These are phyloP conservation scores for Candida sp. DNA, from an alignment of 1,139 yeast species.

Conservation along the genomic window DNA sequence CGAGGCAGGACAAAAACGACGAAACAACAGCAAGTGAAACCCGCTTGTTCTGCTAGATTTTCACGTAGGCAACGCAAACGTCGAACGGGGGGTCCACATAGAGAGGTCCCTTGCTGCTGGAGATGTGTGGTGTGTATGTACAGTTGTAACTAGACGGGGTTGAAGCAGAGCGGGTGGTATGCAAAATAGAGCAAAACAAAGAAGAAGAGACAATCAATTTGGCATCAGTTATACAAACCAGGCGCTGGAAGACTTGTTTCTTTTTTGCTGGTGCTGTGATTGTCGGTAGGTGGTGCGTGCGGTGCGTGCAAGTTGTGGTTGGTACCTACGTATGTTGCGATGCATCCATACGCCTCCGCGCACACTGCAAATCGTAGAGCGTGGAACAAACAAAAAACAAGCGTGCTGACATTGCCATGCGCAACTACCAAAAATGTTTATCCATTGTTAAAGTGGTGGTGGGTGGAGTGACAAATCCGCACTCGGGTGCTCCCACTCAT, in stretches of 20 bases:
- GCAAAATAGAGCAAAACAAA: not conserved
- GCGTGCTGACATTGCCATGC: no score
- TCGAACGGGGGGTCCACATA: no score
- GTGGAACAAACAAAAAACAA: not conserved
- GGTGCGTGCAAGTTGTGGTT: not conserved
- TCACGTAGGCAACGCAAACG: not conserved
- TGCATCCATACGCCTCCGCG: not conserved
- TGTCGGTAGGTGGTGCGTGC: no score
- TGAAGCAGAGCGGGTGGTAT: no score
- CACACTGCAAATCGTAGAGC: not conserved
- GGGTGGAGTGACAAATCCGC: no score
- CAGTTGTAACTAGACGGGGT: no score
- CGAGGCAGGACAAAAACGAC: not conserved
- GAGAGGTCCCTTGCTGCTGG: no score
- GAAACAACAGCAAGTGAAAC: not conserved
- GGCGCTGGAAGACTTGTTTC: not conserved
- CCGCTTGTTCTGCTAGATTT: not conserved
- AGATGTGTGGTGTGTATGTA: no score
- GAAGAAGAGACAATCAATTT: not conserved
- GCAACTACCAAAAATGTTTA: no score
- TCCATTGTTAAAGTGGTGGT: no score
- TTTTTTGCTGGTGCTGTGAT: no score
- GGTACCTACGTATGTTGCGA: slow-evolving; percentile 1
- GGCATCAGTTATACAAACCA: not conserved
- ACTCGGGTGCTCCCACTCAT: no score